Evolutionary conservation across 2,329 filamentous ascomycete species (phyloP).

Genomic region (Trichoderma lentiforme): DNA sequence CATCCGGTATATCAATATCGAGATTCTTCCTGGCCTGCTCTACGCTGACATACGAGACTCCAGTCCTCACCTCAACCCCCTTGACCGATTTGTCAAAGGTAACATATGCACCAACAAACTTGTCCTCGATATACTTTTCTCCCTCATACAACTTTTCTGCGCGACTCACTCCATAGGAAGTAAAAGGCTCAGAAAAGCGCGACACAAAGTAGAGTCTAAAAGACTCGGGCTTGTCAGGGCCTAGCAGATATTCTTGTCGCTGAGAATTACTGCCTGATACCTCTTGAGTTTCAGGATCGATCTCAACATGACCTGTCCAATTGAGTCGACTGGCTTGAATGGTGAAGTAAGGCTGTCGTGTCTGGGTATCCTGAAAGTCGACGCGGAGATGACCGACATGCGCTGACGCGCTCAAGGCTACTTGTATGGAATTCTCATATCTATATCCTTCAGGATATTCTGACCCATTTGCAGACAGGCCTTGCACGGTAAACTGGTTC

Average conservation of each 20-base stretch:
- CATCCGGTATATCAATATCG: slow-evolving; percentile 40
- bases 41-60: slow-evolving; percentile 45
- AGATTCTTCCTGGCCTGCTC: slow-evolving; percentile 45
- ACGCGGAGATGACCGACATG: slow-evolving; percentile 42
- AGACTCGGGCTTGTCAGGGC: slow-evolving; percentile 38
- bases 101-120: slow-evolving; percentile 40
- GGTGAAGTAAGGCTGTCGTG: slow-evolving; percentile 35
- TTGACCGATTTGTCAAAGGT: slow-evolving; percentile 31
- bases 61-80: slow-evolving; percentile 44
- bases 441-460: not conserved
- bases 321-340: slow-evolving; percentile 44
- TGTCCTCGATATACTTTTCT: slow-evolving; percentile 29
- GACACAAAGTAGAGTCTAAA: slow-evolving; percentile 47
- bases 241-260: slow-evolving; percentile 44
- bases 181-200: slow-evolving; percentile 43
- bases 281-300: slow-evolving; percentile 36
- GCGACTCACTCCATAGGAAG: slow-evolving; percentile 34
- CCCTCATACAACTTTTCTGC: slow-evolving; percentile 29
- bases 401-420: slow-evolving; percentile 40
- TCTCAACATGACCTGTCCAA: slow-evolving; percentile 42
- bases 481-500: slow-evolving; percentile 18
- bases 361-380: slow-evolving; percentile 31
- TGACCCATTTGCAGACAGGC: not conserved
- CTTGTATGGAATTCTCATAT: slow-evolving; percentile 26
- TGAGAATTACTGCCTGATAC: slow-evolving; percentile 44